Percentiles rank a stretch among this genome's conserved stretches.
phyloP scores from a whole-genome alignment of 2,329 filamentous ascomycete genomes.

The Beauveria sp. region DNA sequence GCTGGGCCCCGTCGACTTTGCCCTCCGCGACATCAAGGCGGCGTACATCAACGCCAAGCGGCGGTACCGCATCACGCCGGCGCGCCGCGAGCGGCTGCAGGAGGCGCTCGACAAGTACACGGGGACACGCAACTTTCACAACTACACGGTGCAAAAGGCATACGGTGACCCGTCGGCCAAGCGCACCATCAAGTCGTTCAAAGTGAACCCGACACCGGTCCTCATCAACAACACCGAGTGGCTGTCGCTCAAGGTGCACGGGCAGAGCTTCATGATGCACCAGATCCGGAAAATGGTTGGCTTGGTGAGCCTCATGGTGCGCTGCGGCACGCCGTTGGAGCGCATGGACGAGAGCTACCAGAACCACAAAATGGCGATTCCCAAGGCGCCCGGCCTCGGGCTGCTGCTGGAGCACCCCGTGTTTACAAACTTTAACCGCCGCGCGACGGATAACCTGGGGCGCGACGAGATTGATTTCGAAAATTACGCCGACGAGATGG shows the following conservation, averaged over 20 bases:
- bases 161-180: constrained; percentile 76
- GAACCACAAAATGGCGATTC: constrained; percentile 69
- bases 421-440: constrained; percentile 81
- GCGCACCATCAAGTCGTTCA: constrained; percentile 87
- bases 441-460: constrained; percentile 54
- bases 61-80: constrained; percentile 69
- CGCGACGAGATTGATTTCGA: constrained; percentile 69
- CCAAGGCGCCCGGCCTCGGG: constrained; percentile 86
- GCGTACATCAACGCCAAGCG: constrained; percentile 79
- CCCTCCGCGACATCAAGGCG: constrained; percentile 67
- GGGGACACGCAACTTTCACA: constrained; percentile 90
- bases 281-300: constrained; percentile 99
- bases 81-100: constrained; percentile 69
- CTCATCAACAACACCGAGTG: constrained; percentile 90
- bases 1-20: constrained; percentile 49
- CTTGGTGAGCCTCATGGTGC: constrained; percentile 76
- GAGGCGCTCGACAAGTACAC: constrained; percentile 65
- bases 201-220: constrained; percentile 66
- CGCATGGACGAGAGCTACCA: constrained; percentile 71
- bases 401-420: constrained; percentile 84
- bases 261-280: constrained; percentile 99
- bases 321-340: constrained; percentile 68
- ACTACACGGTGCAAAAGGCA: constrained; percentile 90
- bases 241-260: constrained; percentile 92
- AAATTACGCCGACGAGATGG: constrained; percentile 69